phyloP scores from a whole-genome alignment of 1,139 yeast species.

The Kodamaea fungicola region DNA sequence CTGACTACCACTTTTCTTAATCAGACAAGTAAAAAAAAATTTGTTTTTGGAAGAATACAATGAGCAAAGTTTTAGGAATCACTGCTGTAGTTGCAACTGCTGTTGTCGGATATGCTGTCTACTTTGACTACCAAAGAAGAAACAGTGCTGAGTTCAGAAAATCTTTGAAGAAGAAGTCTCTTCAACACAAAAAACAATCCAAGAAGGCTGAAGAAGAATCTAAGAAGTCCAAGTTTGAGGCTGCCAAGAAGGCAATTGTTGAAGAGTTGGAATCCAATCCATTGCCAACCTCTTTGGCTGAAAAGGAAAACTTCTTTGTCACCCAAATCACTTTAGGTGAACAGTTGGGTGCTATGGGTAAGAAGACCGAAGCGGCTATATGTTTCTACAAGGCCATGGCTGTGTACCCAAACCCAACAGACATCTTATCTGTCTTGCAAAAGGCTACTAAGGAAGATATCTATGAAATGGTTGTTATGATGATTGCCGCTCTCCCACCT shows the following conservation, averaged over 20 bases:
- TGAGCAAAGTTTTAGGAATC: slow-evolving; percentile 45
- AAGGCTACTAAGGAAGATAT: slow-evolving; percentile 80
- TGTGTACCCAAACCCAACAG: slow-evolving; percentile 93
- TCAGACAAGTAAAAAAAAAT: background rate
- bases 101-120: slow-evolving; percentile 70
- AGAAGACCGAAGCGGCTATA: slow-evolving; percentile 76
- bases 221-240: slow-evolving; percentile 57
- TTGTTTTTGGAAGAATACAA: slow-evolving; percentile 9
- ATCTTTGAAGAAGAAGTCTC: slow-evolving; percentile 59
- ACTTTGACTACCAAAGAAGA: slow-evolving; percentile 92
- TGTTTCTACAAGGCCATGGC: slow-evolving; percentile 93
- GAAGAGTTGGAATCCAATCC: slow-evolving; percentile 69
- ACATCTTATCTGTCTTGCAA: slow-evolving; percentile 83
- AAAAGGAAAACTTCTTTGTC: slow-evolving; percentile 76
- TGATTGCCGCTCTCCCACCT: slow-evolving; percentile 90
- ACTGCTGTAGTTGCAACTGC: slow-evolving; percentile 51
- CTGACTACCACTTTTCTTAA: background rate
- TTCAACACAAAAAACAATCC: slow-evolving; percentile 55
- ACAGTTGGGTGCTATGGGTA: slow-evolving; percentile 53
- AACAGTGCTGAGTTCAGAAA: slow-evolving; percentile 77
- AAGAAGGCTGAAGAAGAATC: slow-evolving; percentile 56
- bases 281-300: slow-evolving; percentile 65
- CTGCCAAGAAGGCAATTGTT: slow-evolving; percentile 58
- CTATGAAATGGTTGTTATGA: slow-evolving; percentile 76
- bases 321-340: slow-evolving; percentile 84